phyloP scores from a whole-genome alignment of 176 grass and related monocot genomes.

The Tillandsia fasciculata region DNA sequence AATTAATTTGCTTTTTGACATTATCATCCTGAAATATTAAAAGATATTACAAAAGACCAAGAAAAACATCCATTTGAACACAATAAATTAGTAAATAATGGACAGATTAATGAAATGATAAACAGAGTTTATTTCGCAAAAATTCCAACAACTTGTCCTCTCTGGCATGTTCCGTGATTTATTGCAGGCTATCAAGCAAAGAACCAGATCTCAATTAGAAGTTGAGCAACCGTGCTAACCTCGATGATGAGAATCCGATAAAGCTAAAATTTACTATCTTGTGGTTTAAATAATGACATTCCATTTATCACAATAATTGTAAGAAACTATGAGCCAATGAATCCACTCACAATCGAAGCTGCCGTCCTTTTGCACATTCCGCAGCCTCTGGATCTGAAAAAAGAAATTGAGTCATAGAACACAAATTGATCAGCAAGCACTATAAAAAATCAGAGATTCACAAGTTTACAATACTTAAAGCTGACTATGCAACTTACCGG shows the following conservation, averaged over 20 bases:
- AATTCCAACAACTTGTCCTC: too few relatives aligned
- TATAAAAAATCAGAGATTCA: background rate
- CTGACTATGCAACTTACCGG: constrained; percentile 33
- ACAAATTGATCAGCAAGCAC: background rate
- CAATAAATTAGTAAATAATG: too few relatives aligned
- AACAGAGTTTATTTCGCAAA: too few relatives aligned
- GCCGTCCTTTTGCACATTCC: constrained; percentile 65
- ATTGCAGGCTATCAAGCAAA: too few relatives aligned
- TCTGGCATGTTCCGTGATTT: too few relatives aligned
- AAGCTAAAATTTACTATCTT: background rate
- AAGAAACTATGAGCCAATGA: background rate
- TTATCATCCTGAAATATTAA: background rate
- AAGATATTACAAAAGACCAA: background rate
- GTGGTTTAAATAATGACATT: background rate
- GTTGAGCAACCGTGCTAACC: too few relatives aligned
- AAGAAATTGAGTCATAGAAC: background rate
- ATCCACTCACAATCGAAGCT: constrained; percentile 88
- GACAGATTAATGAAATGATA: too few relatives aligned
- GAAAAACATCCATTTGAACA: background rate
- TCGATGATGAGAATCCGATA: too few relatives aligned
- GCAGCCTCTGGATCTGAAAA: constrained; percentile 85
- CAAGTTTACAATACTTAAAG: background rate
- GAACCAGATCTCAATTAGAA: too few relatives aligned
- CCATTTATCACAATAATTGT: background rate
- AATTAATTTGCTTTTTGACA: background rate